Conservation (phyloP, 805 yeast species). For the Saccharomycopsis microspora region DNA sequence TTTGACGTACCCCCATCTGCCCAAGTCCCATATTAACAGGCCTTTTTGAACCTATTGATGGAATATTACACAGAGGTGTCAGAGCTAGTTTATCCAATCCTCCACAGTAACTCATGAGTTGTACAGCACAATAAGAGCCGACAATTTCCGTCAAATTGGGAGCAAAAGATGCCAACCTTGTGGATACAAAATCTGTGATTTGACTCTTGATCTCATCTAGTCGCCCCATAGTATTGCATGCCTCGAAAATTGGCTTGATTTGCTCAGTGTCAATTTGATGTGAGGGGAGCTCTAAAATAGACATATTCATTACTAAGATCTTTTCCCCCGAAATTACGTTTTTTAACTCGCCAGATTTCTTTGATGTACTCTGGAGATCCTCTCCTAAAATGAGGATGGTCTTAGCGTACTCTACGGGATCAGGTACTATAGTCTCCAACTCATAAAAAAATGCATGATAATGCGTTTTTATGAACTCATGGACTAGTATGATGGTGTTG, state of each 20-base stretch:
- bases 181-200: slow-evolving; percentile 44
- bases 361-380: slow-evolving; percentile 24
- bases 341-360: slow-evolving; percentile 25
- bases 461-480: slow-evolving; percentile 35
- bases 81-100: slow-evolving; percentile 53
- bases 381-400: slow-evolving; percentile 42
- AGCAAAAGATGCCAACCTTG: slow-evolving; percentile 47
- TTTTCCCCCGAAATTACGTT: slow-evolving; percentile 45
- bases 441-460: slow-evolving; percentile 64
- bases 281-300: slow-evolving; percentile 39
- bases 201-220: slow-evolving; percentile 31
- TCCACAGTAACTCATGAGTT: slow-evolving; percentile 56
- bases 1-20: slow-evolving; percentile 39
- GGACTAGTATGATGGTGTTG: slow-evolving; percentile 40
- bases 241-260: slow-evolving; percentile 27
- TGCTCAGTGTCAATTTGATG: slow-evolving; percentile 25
- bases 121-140: slow-evolving; percentile 65
- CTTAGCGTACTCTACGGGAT: slow-evolving; percentile 50
- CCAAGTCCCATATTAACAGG: slow-evolving; percentile 30
- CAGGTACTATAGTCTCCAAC: slow-evolving; percentile 47
- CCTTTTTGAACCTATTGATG: slow-evolving; percentile 58
- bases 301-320: slow-evolving; percentile 60
- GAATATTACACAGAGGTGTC: slow-evolving; percentile 76
- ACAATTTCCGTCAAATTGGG: slow-evolving; percentile 72
- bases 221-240: slow-evolving; percentile 36